Base-by-base conservation (phyloP, 2,329 filamentous ascomycete species). In the Knoxdaviesia proteae region DNA sequence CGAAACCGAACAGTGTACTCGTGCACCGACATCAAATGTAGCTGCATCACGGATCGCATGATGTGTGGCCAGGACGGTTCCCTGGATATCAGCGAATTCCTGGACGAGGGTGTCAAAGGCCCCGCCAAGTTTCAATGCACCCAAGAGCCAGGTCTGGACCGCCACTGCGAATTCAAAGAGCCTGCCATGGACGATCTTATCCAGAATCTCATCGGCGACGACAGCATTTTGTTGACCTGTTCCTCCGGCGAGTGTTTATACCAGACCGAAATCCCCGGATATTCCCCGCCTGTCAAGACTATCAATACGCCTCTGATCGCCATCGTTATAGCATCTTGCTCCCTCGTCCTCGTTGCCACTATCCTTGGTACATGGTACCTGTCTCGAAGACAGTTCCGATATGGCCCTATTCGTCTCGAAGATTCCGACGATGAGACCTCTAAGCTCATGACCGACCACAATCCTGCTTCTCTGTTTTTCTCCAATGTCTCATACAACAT, bases 271-370 rank as follows among this genome's bases (percentile, higher is more conserved):
- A 78, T 96, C 6, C 90, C 90, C 10, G 90, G 92, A 11, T 98
- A 93, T 54, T 69, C 80, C 50, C 72, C 80, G 20, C 86, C 88
- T 1, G 71, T 94, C 46, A 94, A 94, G 63, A 79, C 80, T 56
- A 96, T 98, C 61, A 98, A 98, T 58, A 96, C 88, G 0, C 90
- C 88, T 3, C 68, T 98, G 40, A 98, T 98, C 50, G 88, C 92
- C 7, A 80, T 83, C 9, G 82, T 94, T 39, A 96, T 98, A 52
- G 87, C 86, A 30, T 80, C 74, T 6, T 82, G 77, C 53, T 80
- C 81, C 0, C 67, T 98, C 0, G 94, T 94, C 53, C 68, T 98
- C 8, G 84, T 93, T n/a, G 82, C 76, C 1, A 74, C 88, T 41
- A 83, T 94, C 40, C 61, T 96, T 10, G 54, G 75, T 1, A 75